Conservation (phyloP, 2,329 filamentous ascomycete species). For the Arthrinium puccinioides region DNA sequence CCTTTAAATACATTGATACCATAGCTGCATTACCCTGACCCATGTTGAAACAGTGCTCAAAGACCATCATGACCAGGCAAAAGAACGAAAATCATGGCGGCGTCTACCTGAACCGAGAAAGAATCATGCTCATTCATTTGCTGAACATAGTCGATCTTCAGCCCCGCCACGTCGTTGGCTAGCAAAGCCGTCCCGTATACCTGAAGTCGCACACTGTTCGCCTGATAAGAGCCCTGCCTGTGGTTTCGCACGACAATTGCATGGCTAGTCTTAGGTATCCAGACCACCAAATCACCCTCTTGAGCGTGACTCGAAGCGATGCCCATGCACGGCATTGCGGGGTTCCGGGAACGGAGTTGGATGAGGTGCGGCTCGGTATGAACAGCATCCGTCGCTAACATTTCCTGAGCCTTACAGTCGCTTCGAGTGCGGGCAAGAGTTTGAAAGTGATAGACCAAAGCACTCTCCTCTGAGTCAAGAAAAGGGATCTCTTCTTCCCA, state of each 20-base stretch:
- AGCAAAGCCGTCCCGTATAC: slow-evolving; percentile 1
- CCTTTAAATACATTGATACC: too few species aligned
- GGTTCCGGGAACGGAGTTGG: not conserved
- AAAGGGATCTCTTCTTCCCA: too few species aligned
- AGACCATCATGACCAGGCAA: not conserved
- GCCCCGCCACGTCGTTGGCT: not conserved
- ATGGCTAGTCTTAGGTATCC: not conserved
- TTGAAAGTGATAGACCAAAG: not conserved
- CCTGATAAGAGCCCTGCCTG: not conserved
- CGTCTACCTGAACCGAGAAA: slow-evolving; percentile 1
- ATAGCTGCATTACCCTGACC: too few species aligned
- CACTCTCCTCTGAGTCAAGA: not conserved
- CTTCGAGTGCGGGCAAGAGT: not conserved
- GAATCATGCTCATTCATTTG: not conserved
- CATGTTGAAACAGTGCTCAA: too few species aligned
- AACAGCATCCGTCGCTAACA: not conserved
- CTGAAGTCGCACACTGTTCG: not conserved
- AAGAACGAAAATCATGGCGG: slow-evolving; percentile 1
- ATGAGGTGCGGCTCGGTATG: not conserved
- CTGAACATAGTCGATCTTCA: not conserved
- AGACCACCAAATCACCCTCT: slow-evolving; percentile 2
- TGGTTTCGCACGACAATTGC: not conserved
- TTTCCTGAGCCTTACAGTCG: not conserved
- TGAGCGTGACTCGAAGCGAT: slow-evolving; percentile 2
- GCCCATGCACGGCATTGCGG: slow-evolving; percentile 1